A percentile compares a stretch with the other conserved stretches of the same genome.
Evolutionary conservation across 1,284 basidiomycete species (phyloP).

Genomic region (Ceratobasidium sp.): DNA sequence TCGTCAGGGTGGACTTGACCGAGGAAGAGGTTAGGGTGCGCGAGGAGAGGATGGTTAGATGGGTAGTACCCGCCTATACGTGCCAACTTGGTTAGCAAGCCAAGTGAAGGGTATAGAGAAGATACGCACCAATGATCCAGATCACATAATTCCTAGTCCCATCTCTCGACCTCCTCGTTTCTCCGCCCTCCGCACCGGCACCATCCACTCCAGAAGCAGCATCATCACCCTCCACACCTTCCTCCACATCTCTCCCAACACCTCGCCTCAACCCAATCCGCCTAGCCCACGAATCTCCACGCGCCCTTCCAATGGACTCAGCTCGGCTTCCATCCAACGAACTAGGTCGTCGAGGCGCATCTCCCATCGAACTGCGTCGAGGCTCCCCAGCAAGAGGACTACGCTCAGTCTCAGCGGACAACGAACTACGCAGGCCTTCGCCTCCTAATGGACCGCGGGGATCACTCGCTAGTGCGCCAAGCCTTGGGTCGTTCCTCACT

Average conservation of each 20-base stretch:
- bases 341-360: not conserved
- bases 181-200: constrained; percentile 6
- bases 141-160: constrained; percentile 50
- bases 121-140: constrained; percentile 46
- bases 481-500: no score
- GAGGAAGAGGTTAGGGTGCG: constrained; percentile 75
- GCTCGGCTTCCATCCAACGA: constrained; percentile 17
- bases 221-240: not conserved
- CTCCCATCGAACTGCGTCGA: constrained; percentile 18
- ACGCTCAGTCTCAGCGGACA: not conserved
- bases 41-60: constrained; percentile 85
- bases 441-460: no score
- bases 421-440: not conserved
- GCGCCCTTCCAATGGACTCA: not conserved
- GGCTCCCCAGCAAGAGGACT: not conserved
- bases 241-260: constrained; percentile 3
- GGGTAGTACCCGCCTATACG: constrained; percentile 79
- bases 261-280: constrained; percentile 2
- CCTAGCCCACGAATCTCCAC: not conserved
- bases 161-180: constrained; percentile 42
- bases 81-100: no score
- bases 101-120: no score
- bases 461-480: no score
- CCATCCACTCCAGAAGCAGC: constrained; percentile 1
- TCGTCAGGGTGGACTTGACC: constrained; percentile 79